Percentiles rank a stretch among this genome's conserved stretches.
These are phyloP conservation scores for Fusarium cicatricum DNA, from an alignment of 2,329 filamentous ascomycete genomes.

Conservation along the genomic window DNA sequence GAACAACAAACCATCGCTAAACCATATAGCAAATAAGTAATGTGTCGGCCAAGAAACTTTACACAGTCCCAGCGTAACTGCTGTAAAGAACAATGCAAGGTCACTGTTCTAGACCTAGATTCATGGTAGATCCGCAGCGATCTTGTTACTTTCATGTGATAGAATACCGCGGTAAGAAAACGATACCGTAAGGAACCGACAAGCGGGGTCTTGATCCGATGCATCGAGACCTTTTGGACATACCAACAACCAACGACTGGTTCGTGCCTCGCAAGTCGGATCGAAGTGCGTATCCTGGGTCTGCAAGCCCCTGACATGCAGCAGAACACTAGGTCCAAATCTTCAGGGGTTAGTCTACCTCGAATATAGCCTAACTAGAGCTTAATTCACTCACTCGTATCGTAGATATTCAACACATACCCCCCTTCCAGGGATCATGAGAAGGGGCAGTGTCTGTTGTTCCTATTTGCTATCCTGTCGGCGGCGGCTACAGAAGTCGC, in stretches of 20 bases:
- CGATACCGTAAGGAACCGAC: background rate
- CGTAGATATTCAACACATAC: background rate
- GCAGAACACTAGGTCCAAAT: background rate
- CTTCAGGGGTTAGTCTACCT: background rate
- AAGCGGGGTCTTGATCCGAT: background rate
- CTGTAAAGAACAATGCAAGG: background rate
- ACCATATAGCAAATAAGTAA: background rate
- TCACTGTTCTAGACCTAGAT: background rate
- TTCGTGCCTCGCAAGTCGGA: too few species aligned
- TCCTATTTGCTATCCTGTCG: background rate
- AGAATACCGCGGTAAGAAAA: background rate
- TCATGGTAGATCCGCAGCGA: background rate
- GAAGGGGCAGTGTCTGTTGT: background rate
- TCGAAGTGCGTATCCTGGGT: background rate
- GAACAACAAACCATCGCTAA: background rate
- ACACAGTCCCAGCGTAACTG: background rate
- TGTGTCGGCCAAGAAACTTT: background rate
- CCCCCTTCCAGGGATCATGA: background rate
- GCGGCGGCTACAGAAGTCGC: background rate
- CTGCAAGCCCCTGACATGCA: background rate
- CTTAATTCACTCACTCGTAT: background rate
- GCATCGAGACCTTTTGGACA: background rate
- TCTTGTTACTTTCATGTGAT: background rate
- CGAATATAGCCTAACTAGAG: background rate
- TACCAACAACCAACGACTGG: background rate